Evolutionary conservation across 2,329 filamentous ascomycete species (phyloP), one percentile per base, ranked within the genome.

Genomic region (Aureobasidium sp.): DNA sequence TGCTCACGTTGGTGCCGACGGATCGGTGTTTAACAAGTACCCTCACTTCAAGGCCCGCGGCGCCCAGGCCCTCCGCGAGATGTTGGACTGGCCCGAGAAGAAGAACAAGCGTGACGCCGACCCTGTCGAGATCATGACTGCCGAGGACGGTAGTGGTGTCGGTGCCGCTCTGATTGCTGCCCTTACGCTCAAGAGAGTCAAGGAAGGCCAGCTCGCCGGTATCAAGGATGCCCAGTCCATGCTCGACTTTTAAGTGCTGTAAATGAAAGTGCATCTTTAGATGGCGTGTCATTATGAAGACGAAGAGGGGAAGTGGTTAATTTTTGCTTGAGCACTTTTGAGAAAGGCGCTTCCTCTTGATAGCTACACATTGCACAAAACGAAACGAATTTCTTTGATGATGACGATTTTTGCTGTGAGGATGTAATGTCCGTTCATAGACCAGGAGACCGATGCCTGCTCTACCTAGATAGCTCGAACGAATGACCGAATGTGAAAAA

Each of bases 11-110:
- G 94, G 94, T 70, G 94, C 94, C 57, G 94, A 99, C 73, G 94
- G 94, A 41, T 96, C 90, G 20, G 93, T 99, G 61, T 99, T 99
- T 81, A 97, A 96, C 83, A 97, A 97, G 76, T 99, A 99, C 78
- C 94, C 94, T 14, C 89, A 96, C 78, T 99, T 99, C 84, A 97
- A 97, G 70, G 85, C 87, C 63, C 88, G 94, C 61, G 92, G 93
- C 62, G 93, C 94, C 15, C 82, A 87, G 74, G 94, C 94, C 31
- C 84, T 99, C 59, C 87, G 90, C 61, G 94, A 99, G 80, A 97
- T 99, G 67, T 85, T 99, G 41, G 93, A 96, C 80, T 97, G 93
- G 92, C 85, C 89, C 2, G 85, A 83, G 61, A 89, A 90, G 78
- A 82, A 80, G 64, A 78, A 97, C 71, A 74, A 81, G 55, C 87